These are phyloP conservation scores for Mycosphaerella sp. DNA, from an alignment of 2,329 filamentous ascomycete genomes.

Conservation along the genomic window DNA sequence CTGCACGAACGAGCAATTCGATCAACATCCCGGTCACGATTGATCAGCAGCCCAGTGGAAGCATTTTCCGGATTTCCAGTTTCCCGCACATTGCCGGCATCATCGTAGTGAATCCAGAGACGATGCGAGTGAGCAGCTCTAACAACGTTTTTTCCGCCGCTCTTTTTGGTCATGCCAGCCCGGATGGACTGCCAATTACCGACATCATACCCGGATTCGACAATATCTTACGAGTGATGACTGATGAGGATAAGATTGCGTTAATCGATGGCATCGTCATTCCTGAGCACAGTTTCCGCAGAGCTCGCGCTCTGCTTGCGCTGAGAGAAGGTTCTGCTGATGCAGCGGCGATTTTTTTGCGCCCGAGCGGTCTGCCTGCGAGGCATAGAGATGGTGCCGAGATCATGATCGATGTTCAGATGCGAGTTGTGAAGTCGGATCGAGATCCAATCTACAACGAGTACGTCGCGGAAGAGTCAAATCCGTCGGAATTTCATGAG, in stretches of 20 bases:
- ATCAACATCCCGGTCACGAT: constrained; percentile 81
- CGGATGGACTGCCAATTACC: constrained; percentile 72
- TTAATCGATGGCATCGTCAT: constrained; percentile 93
- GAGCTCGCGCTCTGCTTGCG: constrained; percentile 76
- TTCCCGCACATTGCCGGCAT: constrained; percentile 98
- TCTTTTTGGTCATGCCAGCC: constrained; percentile 80
- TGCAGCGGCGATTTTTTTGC: constrained; percentile 67
- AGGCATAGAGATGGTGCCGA: constrained; percentile 86
- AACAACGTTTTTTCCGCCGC: constrained; percentile 93
- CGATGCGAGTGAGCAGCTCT: constrained; percentile 76
- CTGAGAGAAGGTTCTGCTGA: constrained; percentile 77
- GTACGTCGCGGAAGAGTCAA: constrained; percentile 59
- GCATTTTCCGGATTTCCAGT: constrained; percentile 77
- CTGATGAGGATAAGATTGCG: constrained; percentile 76
- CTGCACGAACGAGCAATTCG: constrained; percentile 68
- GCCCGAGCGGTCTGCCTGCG: constrained; percentile 76
- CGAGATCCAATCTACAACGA: constrained; percentile 55
- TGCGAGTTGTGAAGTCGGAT: constrained; percentile 91
- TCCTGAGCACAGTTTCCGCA: constrained; percentile 89
- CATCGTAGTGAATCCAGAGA: constrained; percentile 76
- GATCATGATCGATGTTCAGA: constrained; percentile 90
- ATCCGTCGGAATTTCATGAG: constrained; percentile 46
- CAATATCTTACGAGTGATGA: constrained; percentile 70
- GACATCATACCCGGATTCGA: constrained; percentile 83
- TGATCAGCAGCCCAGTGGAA: constrained; percentile 61